Evolutionary conservation across 768 basidiomycete genomes (phyloP).

Genomic region (Daedaleopsis sinensis): DNA sequence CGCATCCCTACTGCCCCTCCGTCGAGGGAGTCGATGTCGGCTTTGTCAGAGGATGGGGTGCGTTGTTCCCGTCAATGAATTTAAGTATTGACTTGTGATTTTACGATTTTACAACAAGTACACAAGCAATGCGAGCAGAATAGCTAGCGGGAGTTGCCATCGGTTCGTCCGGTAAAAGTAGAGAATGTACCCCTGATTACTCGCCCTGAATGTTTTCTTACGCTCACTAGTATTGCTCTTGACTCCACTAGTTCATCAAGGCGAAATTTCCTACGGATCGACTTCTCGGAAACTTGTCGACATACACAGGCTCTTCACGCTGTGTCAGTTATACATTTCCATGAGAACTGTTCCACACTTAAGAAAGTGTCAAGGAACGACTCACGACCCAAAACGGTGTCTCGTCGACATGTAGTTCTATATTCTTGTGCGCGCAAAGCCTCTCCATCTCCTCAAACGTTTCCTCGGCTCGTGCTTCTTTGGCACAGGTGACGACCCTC

Average conservation of each 20-base stretch:
- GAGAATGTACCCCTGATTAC: too few species aligned
- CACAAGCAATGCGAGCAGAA: too few species aligned
- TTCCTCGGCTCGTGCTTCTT: constrained; percentile 20
- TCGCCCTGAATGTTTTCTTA: too few species aligned
- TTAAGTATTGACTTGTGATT: too few species aligned
- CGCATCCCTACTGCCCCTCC: too few species aligned
- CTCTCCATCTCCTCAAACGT: constrained; percentile 30
- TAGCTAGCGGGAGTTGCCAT: too few species aligned
- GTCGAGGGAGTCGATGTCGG: too few species aligned
- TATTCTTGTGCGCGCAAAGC: constrained; percentile 34
- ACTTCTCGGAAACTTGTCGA: constrained; percentile 38
- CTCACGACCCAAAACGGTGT: constrained; percentile 42
- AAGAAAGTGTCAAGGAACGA: not conserved
- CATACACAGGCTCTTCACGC: constrained; percentile 41
- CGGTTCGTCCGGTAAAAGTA: too few species aligned
- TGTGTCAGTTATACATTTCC: constrained; percentile 13
- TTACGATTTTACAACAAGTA: too few species aligned
- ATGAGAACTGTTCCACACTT: not conserved
- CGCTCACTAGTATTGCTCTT: not conserved
- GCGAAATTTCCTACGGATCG: constrained; percentile 41
- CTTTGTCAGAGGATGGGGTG: too few species aligned
- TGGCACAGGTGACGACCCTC: constrained; percentile 41
- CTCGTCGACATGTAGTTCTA: constrained; percentile 33
- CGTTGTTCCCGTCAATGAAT: too few species aligned
- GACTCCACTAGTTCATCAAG: constrained; percentile 38